Percentiles rank a stretch among this genome's conserved stretches.
Conservation (phyloP, 805 yeast species). For the Millerozyma acaciae region DNA sequence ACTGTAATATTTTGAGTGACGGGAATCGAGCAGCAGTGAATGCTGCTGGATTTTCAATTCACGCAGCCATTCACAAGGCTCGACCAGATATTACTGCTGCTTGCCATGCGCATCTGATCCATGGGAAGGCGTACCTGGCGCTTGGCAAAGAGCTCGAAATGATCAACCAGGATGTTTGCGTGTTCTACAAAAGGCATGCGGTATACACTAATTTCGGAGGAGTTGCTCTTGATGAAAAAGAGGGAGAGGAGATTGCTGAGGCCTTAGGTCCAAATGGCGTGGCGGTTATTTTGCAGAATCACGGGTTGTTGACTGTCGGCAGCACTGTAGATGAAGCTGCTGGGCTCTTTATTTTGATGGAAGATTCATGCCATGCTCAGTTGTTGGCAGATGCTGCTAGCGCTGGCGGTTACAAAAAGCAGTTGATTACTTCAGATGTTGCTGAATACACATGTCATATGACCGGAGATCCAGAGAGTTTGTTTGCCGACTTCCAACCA, state of each 20-base stretch:
- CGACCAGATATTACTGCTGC: slow-evolving; percentile 39
- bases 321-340: slow-evolving; percentile 36
- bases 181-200: slow-evolving; percentile 59
- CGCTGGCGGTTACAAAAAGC: slow-evolving; percentile 6
- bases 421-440: slow-evolving; percentile 10
- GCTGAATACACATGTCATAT: slow-evolving; percentile 42
- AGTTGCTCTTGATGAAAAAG: slow-evolving; percentile 48
- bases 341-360: slow-evolving; percentile 27
- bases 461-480: slow-evolving; percentile 60
- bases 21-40: slow-evolving; percentile 37
- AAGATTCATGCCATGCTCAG: slow-evolving; percentile 27
- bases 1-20: slow-evolving; percentile 34
- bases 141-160: slow-evolving; percentile 53
- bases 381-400: slow-evolving; percentile 18
- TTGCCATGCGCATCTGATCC: slow-evolving; percentile 37
- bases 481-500: slow-evolving; percentile 72
- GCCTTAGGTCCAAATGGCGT: slow-evolving; percentile 25
- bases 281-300: slow-evolving; percentile 30
- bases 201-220: slow-evolving; percentile 75
- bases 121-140: slow-evolving; percentile 36
- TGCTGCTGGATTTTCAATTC: slow-evolving; percentile 41
- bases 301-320: slow-evolving; percentile 33
- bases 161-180: slow-evolving; percentile 76
- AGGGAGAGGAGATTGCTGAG: slow-evolving; percentile 27
- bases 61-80: slow-evolving; percentile 35